Evolutionary conservation across 2,329 filamentous ascomycete genomes (phyloP), one percentile per base, ranked within the genome.

Genomic region (Xylariaceae sp.): DNA sequence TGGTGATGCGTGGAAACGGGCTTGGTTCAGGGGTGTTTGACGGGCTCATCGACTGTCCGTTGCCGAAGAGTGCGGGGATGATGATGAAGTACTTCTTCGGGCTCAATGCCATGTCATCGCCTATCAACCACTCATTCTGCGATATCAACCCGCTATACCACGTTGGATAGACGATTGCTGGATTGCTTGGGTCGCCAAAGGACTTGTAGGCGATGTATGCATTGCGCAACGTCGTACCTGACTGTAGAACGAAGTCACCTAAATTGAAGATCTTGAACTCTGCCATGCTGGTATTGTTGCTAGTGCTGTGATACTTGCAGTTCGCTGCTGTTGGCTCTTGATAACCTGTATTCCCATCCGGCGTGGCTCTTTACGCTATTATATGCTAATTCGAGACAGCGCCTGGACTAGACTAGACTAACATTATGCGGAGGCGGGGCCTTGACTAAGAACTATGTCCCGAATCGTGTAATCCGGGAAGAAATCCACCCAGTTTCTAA

Each of bases 191-290:
- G 53, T 87, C 78, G 17, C 90, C 90, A 64, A 89, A 88, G 0
- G 89, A 91, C 73, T 89, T 92, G 78, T 91, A 94, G 14, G 89
- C 88, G 51, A 94, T 85, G 67, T 84, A 82, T 1, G 90, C 90
- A 63, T 83, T 72, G 1, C 82, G 79, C 16, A 93, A 79, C 5
- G 75, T 78, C n/a, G 77, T 78, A 34, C 88, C 88, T 23, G 81
- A 86, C 67, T 88, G 83, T 2, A 93, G 82, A 59, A 81, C 75
- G 76, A 88, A 90, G 72, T 89, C 81, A 16, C 87, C 88, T 0
- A 91, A 78, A 21, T 80, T 72, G 67, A 81, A 88, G 17, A 55
- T 2, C 5, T 37, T 46, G 26, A 55, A 45, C 0, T 55, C 53
- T 24, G 60, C 29, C 60, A 62, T 62, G 11, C 21, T 48, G 21